Conservation (phyloP, 176 grass and related monocot species). For the Lolium rigidum region DNA sequence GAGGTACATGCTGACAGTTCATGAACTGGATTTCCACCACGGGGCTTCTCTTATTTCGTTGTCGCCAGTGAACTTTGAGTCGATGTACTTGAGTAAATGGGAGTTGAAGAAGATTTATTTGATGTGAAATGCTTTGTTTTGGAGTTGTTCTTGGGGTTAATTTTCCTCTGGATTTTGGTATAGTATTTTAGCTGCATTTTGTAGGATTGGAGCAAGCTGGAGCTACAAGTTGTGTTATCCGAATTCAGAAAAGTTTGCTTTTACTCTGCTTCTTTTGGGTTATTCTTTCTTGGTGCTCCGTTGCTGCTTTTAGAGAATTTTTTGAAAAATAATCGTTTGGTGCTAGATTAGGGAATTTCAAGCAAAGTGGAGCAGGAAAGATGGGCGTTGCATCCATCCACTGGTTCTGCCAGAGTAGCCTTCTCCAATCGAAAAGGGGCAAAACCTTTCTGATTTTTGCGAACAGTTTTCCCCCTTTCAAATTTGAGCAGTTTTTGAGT, state of each 20-base stretch:
- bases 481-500: not conserved
- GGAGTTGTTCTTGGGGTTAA: not conserved
- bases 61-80: not conserved
- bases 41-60: not conserved
- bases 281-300: slow-evolving; percentile 24
- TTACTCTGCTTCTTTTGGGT: slow-evolving; percentile 31
- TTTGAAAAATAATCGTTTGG: slow-evolving; percentile 30
- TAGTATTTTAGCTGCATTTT: slow-evolving; percentile 6
- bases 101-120: not conserved
- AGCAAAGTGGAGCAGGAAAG: slow-evolving; percentile 1
- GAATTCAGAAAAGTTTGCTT: slow-evolving; percentile 14
- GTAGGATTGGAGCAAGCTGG: not conserved
- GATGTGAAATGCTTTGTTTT: not conserved
- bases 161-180: not conserved
- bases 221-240: not conserved
- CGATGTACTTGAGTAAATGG: not conserved
- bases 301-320: not conserved
- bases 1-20: slow-evolving; percentile 34
- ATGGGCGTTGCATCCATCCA: not conserved
- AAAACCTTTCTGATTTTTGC: not conserved
- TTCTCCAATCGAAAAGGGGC: slow-evolving; percentile 6
- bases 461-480: not conserved
- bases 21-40: not conserved
- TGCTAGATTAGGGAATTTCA: slow-evolving; percentile 5
- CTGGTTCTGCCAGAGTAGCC: slow-evolving; percentile 30